Percentiles rank a stretch among this genome's conserved stretches.
Conservation (phyloP, 2,329 filamentous ascomycete genomes). For the Fusarium anthophilum region DNA sequence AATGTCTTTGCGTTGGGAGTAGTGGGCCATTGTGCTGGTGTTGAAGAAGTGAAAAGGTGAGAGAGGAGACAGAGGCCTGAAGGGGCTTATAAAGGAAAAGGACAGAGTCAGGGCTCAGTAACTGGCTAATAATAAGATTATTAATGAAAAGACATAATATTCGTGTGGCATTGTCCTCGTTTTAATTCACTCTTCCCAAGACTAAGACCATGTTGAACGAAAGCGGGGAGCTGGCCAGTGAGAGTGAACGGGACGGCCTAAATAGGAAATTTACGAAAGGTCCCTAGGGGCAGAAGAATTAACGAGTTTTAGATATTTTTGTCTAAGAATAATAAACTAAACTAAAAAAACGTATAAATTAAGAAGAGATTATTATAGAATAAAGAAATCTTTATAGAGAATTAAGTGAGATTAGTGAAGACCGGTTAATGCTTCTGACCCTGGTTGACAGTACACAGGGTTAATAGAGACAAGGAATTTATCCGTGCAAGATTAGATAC, state of each 20-base stretch:
- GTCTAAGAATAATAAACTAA: no score
- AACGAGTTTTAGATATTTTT: no score
- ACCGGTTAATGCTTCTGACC: no score
- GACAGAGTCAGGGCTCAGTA: not conserved
- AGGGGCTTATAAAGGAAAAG: not conserved
- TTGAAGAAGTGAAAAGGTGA: not conserved
- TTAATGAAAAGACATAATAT: not conserved
- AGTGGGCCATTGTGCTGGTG: constrained; percentile 32
- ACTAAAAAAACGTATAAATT: no score
- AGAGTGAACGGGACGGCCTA: constrained; percentile 38
- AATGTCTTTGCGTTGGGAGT: constrained; percentile 38
- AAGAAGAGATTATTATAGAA: no score
- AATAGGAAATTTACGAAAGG: constrained; percentile 42
- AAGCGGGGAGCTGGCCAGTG: constrained; percentile 44
- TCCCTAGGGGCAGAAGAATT: no score
- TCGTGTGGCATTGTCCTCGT: constrained; percentile 3
- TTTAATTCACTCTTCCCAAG: constrained; percentile 5
- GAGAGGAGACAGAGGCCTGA: not conserved
- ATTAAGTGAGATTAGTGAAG: no score
- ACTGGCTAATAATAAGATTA: not conserved
- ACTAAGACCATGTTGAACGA: constrained; percentile 1
- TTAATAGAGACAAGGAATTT: not conserved
- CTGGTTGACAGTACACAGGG: not conserved
- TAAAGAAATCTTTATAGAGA: no score
- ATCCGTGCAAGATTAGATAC: not conserved